phyloP scores from a whole-genome alignment of 2,329 filamentous ascomycete genomes.

The Epichloe glyceriae region DNA sequence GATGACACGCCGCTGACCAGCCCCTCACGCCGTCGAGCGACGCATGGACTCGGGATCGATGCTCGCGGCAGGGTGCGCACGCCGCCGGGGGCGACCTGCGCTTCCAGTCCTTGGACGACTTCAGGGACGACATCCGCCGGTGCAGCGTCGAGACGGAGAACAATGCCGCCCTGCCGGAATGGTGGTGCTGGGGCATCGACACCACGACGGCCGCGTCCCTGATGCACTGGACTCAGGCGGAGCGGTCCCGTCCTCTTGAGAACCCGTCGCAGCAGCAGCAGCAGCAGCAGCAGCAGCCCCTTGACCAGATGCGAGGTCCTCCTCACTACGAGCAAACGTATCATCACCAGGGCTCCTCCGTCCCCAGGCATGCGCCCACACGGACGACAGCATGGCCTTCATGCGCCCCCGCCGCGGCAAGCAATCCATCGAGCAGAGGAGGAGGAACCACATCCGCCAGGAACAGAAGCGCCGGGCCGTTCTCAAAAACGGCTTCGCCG shows the following conservation, averaged over 20 bases:
- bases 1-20: not conserved
- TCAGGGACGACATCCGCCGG: not conserved
- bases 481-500: not conserved
- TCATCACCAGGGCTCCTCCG: too few relatives aligned
- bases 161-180: not conserved
- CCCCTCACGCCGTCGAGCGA: conserved; percentile 1
- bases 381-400: not conserved
- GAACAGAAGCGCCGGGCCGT: not conserved
- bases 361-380: not conserved
- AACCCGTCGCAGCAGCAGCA: not conserved
- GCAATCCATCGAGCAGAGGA: not conserved
- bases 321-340: too few relatives aligned
- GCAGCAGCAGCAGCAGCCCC: too few relatives aligned
- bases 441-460: conserved; percentile 2
- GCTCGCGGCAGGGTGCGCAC: not conserved
- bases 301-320: too few relatives aligned
- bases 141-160: not conserved
- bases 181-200: conserved; percentile 2
- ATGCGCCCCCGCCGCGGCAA: not conserved
- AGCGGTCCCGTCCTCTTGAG: not conserved
- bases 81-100: not conserved
- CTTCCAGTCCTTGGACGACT: not conserved
- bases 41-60: not conserved
- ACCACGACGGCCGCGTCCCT: not conserved
- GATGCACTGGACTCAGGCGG: not conserved